Evolutionary conservation across 2,329 filamentous ascomycete species (phyloP), one percentile per base, ranked within the genome.

Genomic region (Pseudogymnoascus verrucosus): DNA sequence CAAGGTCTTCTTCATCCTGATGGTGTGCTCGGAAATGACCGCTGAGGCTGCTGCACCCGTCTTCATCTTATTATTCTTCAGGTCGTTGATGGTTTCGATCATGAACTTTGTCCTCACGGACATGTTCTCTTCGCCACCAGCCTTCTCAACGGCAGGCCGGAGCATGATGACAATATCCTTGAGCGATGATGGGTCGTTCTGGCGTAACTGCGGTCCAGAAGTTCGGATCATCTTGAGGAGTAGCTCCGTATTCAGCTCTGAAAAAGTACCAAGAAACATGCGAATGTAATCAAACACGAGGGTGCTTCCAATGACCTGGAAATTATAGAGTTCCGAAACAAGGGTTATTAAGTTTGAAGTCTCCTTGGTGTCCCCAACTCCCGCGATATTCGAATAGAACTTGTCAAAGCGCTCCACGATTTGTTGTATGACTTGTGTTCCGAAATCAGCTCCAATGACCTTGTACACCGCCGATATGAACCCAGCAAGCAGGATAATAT

Each of bases 21-120:
- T 88, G 1, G 90, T 90, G 70, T 96, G 91, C 71, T 97, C 92
- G 1, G 88, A 87, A 0, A 87, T 84, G 5, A 96, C 80, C 2
- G 83, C 84, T 1, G 90, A 90, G 42, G 89, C 89, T 51, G 84
- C 82, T 4, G 83, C 83, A 14, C 86, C 87, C 12, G 88, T 86
- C 75, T 93, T 97, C 72, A 93, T 82, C 65, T 91, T 91, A 76
- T 95, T 97, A 78, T 96, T 96, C 74, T 96, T 96, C 31, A 99
- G 81, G 70, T 96, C 91, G 65, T 90, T 91, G 74, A 99, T 96
- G 0, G 89, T 95, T 71, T 98, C 93, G 61, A 99, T 90, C 93
- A 98, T 98, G 76, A 97, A 97, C 69, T 90, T 96, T 1, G 93
- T 97, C 63, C 95, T 87, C 8, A 93, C 90, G 1, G 92, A 93